Evolutionary conservation across 352 stramenopile species (phyloP).

Genomic region (Globisporangium camurandrum): DNA sequence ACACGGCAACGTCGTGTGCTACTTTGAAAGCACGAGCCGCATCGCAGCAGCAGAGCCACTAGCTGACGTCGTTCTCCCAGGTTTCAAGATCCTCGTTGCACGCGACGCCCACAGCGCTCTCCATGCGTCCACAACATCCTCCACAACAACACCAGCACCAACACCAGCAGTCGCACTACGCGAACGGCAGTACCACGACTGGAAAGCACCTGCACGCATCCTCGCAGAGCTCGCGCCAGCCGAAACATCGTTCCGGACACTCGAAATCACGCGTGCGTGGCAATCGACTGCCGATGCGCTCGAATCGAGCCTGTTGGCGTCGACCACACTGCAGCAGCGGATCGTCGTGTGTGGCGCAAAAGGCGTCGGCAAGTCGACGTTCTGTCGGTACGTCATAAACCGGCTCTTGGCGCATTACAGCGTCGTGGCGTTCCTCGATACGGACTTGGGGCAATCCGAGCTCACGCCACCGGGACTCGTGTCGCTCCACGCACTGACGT

Average conservation of each 20-base stretch:
- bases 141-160: neutral
- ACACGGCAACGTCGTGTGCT: slow-evolving; percentile 69
- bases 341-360: slow-evolving; percentile 93
- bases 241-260: slow-evolving; percentile 52
- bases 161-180: neutral
- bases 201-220: slow-evolving; percentile 42
- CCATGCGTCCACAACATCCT: slow-evolving; percentile 2
- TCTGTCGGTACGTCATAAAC: slow-evolving; percentile 93
- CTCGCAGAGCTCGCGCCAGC: slow-evolving; percentile 43
- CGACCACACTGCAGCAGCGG: slow-evolving; percentile 19
- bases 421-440: slow-evolving; percentile 91
- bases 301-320: slow-evolving; percentile 22
- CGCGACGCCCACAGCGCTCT: slow-evolving; percentile 32
- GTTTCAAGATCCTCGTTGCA: slow-evolving; percentile 75
- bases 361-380: slow-evolving; percentile 94
- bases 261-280: slow-evolving; percentile 64
- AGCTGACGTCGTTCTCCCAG: slow-evolving; percentile 40
- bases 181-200: slow-evolving; percentile 24
- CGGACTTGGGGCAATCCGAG: slow-evolving; percentile 94
- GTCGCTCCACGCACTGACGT: slow-evolving; percentile 82
- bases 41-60: slow-evolving; percentile 12
- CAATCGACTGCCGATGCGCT: slow-evolving; percentile 33
- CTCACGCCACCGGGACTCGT: slow-evolving; percentile 90
- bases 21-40: slow-evolving; percentile 40
- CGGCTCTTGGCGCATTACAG: slow-evolving; percentile 66